These are phyloP conservation scores for Moringa oleifera DNA, from an alignment of 345 rosid species.

Conservation along the genomic window DNA sequence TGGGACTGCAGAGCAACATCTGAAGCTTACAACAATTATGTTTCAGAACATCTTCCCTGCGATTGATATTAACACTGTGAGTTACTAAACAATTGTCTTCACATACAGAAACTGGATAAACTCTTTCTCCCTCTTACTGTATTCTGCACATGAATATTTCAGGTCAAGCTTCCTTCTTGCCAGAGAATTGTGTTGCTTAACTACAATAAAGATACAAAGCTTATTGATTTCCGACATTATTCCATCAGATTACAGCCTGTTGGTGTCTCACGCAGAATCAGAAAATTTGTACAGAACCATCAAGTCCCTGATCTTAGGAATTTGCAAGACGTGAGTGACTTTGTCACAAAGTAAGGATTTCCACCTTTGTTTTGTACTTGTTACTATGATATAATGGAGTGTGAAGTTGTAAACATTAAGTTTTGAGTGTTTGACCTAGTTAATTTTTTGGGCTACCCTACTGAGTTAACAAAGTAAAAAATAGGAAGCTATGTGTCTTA, in stretches of 20 bases:
- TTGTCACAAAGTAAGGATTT: slow-evolving; percentile 70
- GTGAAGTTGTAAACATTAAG: too few relatives aligned
- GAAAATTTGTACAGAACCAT: slow-evolving; percentile 85
- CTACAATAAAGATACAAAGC: slow-evolving; percentile 86
- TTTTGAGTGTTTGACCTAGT: too few relatives aligned
- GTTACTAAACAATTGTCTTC: slow-evolving; percentile 16
- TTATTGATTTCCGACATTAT: slow-evolving; percentile 82
- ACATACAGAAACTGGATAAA: slow-evolving; percentile 7
- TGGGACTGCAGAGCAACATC: slow-evolving; percentile 78
- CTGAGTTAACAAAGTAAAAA: too few relatives aligned
- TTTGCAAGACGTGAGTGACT: slow-evolving; percentile 89
- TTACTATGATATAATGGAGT: too few relatives aligned
- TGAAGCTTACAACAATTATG: slow-evolving; percentile 79
- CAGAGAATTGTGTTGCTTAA: slow-evolving; percentile 87
- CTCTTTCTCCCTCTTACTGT: slow-evolving; percentile 14
- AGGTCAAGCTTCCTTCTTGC: slow-evolving; percentile 92
- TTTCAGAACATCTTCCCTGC: slow-evolving; percentile 96
- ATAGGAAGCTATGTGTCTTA: too few relatives aligned
- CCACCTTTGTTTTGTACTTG: not conserved
- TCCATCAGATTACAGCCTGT: slow-evolving; percentile 86
- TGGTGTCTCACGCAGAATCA: slow-evolving; percentile 80
- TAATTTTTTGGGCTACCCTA: too few relatives aligned
- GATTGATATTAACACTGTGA: slow-evolving; percentile 88
- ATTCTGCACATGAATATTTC: slow-evolving; percentile 27
- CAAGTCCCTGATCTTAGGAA: slow-evolving; percentile 83